phyloP scores from a whole-genome alignment of 2,329 filamentous ascomycete species.

The Lecanoromycetidae sp. region DNA sequence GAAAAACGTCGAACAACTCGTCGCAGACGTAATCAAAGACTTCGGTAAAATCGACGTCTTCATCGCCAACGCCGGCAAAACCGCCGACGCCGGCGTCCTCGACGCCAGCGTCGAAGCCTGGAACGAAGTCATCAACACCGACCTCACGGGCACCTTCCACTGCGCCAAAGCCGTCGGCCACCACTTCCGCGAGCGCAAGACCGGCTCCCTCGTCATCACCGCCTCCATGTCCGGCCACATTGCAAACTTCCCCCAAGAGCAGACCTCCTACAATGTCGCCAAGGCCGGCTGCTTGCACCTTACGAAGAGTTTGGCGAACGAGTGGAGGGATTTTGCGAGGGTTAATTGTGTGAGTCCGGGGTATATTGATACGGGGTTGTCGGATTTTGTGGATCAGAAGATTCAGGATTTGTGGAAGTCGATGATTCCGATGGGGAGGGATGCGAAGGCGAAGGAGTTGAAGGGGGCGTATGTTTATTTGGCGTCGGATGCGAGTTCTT shows the following conservation, averaged over 20 bases:
- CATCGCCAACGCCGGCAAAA: slow-evolving; percentile 84
- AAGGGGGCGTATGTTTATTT: slow-evolving; percentile 47
- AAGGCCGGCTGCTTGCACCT: slow-evolving; percentile 57
- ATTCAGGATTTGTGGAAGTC: slow-evolving; percentile 46
- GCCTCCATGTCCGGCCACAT: slow-evolving; percentile 49
- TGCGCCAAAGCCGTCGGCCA: slow-evolving; percentile 80
- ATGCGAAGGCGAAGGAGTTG: slow-evolving; percentile 53
- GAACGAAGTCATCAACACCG: slow-evolving; percentile 69
- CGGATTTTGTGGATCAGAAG: slow-evolving; percentile 51
- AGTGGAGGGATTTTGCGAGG: slow-evolving; percentile 58
- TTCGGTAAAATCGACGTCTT: slow-evolving; percentile 77
- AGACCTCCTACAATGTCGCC: slow-evolving; percentile 52
- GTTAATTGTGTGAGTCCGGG: slow-evolving; percentile 58
- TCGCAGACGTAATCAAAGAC: slow-evolving; percentile 58
- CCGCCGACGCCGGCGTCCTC: slow-evolving; percentile 55
- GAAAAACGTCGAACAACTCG: slow-evolving; percentile 59
- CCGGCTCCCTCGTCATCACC: slow-evolving; percentile 54
- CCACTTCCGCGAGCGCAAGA: slow-evolving; percentile 57
- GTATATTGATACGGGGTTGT: slow-evolving; percentile 56
- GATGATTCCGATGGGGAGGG: slow-evolving; percentile 49
- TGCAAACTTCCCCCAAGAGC: slow-evolving; percentile 50
- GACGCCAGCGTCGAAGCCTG: slow-evolving; percentile 59
- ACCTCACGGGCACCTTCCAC: slow-evolving; percentile 75
- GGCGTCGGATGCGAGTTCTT: slow-evolving; percentile 32
- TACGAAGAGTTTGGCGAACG: slow-evolving; percentile 52